Conservation (phyloP, 1,284 basidiomycete species). For the Takashimella koratensis region DNA sequence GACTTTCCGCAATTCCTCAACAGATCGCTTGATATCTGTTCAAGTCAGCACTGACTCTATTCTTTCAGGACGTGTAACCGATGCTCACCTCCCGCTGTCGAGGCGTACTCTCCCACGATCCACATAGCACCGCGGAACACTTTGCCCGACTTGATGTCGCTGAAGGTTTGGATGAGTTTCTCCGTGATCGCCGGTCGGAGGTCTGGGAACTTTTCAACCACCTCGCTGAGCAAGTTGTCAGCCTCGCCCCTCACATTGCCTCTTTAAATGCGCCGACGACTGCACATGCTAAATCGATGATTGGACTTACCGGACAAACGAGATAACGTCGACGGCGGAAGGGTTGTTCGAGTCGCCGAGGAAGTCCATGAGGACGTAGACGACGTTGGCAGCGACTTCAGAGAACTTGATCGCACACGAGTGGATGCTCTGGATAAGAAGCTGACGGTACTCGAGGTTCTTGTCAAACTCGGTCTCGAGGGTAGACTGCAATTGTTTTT, state of each 20-base stretch:
- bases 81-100: slow-evolving; percentile 53
- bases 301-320: slow-evolving; percentile 73
- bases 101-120: slow-evolving; percentile 96
- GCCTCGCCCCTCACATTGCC: neutral
- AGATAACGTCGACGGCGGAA: slow-evolving; percentile 90
- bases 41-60: too few relatives aligned
- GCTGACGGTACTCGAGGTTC: slow-evolving; percentile 91
- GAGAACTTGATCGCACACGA: slow-evolving; percentile 95
- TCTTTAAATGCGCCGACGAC: neutral
- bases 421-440: slow-evolving; percentile 97
- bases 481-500: slow-evolving; percentile 95
- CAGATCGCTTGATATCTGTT: slow-evolving; percentile 69
- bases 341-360: slow-evolving; percentile 94
- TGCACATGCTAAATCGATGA: neutral
- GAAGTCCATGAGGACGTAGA: slow-evolving; percentile 98
- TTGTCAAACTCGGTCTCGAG: slow-evolving; percentile 71
- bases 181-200: slow-evolving; percentile 80
- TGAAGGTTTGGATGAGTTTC: slow-evolving; percentile 78
- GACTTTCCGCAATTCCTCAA: slow-evolving; percentile 80
- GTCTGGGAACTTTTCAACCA: slow-evolving; percentile 95
- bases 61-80: slow-evolving; percentile 4
- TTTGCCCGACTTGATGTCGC: slow-evolving; percentile 93
- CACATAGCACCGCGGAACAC: slow-evolving; percentile 95
- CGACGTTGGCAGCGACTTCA: slow-evolving; percentile 95
- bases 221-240: slow-evolving; percentile 59